Conservation (phyloP, 345 rosid genomes). For the Bretschneidera sinensis region DNA sequence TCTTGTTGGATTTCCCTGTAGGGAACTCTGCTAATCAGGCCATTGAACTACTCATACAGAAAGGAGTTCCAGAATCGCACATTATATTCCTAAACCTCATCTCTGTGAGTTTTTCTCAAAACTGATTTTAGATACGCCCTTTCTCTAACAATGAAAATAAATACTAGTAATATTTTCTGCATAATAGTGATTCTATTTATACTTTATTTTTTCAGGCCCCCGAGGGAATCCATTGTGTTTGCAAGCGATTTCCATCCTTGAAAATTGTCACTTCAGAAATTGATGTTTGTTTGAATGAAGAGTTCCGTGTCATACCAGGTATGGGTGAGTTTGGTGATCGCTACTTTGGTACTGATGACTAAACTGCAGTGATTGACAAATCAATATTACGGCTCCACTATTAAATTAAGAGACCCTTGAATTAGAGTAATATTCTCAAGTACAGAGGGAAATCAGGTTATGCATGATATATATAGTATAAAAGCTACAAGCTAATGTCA, state of each 20-base stretch:
- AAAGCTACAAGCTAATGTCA: constrained; percentile 1
- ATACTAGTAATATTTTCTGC: not conserved
- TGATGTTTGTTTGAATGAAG: constrained; percentile 75
- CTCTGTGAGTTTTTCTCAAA: constrained; percentile 49
- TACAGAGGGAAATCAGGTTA: constrained; percentile 6
- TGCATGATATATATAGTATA: not conserved
- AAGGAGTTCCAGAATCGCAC: constrained; percentile 97
- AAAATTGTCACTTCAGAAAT: constrained; percentile 97
- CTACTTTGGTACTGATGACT: constrained; percentile 96
- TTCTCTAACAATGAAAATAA: not conserved
- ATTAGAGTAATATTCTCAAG: not conserved
- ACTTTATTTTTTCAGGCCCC: constrained; percentile 56
- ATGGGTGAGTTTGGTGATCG: constrained; percentile 98
- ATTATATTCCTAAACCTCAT: constrained; percentile 91
- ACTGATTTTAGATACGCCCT: not conserved
- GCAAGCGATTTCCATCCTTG: constrained; percentile 72
- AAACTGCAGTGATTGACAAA: constrained; percentile 6
- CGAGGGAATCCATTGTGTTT: constrained; percentile 92
- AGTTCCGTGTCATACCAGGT: constrained; percentile 92
- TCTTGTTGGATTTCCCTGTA: constrained; percentile 20
- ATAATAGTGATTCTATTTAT: not conserved
- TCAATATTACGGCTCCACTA: not conserved
- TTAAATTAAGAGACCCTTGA: constrained; percentile 3
- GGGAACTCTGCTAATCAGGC: constrained; percentile 98
- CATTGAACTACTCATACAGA: constrained; percentile 71